These are phyloP conservation scores for Nicotiana otophora DNA, from an alignment of 257 asterid genomes.

Conservation along the genomic window DNA sequence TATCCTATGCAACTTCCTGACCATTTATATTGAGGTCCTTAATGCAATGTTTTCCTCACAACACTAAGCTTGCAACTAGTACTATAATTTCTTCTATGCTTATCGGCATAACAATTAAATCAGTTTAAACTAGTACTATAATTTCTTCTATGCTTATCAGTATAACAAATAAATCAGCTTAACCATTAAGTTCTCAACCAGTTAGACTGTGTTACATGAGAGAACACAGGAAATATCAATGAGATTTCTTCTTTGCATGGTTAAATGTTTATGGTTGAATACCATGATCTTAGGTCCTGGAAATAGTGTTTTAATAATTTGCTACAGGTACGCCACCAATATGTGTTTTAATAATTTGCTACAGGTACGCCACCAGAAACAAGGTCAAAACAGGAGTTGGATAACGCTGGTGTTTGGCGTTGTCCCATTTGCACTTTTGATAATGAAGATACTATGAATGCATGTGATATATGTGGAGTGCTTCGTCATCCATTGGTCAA, in stretches of 20 bases:
- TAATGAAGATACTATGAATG: constrained; percentile 66
- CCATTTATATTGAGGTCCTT: constrained; percentile 4
- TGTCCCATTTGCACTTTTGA: constrained; percentile 94
- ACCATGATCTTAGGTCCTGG: not conserved
- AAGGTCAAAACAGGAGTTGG: constrained; percentile 31
- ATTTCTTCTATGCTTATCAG: not conserved
- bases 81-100: not conserved
- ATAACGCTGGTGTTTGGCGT: constrained; percentile 57
- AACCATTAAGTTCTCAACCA: not conserved
- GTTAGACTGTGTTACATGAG: not conserved
- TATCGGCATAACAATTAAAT: not conserved
- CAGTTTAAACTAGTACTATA: not conserved
- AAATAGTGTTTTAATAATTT: constrained; percentile 17
- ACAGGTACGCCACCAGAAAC: constrained; percentile 36
- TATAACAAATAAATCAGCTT: not conserved
- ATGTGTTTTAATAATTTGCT: constrained; percentile 21
- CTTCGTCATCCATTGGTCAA: constrained; percentile 84
- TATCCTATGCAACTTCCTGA: constrained; percentile 3
- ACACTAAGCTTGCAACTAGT: not conserved
- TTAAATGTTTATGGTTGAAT: not conserved
- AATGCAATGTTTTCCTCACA: not conserved
- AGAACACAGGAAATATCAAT: not conserved
- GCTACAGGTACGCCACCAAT: constrained; percentile 29
- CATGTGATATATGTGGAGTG: constrained; percentile 96
- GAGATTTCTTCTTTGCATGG: not conserved